phyloP scores from a whole-genome alignment of 768 basidiomycete species.

The Lentinula boryana region DNA sequence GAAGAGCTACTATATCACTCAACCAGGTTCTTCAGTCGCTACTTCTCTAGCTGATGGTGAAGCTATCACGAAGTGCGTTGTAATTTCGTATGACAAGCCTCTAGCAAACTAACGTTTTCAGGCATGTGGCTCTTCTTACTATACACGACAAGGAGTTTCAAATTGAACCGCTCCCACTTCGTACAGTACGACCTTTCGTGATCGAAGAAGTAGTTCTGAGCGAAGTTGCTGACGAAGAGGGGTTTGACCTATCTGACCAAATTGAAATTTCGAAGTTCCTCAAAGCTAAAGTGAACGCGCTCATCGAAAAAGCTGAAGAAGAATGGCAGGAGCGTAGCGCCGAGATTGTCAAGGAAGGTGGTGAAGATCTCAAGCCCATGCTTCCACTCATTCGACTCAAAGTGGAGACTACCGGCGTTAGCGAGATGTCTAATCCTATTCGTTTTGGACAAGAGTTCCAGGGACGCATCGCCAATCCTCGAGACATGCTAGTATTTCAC shows the following conservation, averaged over 20 bases:
- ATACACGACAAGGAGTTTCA: conserved; percentile 87
- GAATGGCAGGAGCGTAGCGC: conserved; percentile 75
- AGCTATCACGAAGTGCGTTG: conserved; percentile 77
- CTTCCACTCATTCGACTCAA: conserved; percentile 85
- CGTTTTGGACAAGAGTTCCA: conserved; percentile 96
- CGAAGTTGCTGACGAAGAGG: conserved; percentile 76
- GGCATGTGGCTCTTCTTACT: conserved; percentile 86
- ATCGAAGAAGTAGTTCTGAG: conserved; percentile 72
- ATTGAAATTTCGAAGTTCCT: conserved; percentile 81
- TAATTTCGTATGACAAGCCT: background rate
- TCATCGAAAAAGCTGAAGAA: conserved; percentile 74
- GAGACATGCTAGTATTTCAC: conserved; percentile 89
- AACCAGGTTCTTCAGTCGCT: conserved; percentile 93
- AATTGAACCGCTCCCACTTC: conserved; percentile 78
- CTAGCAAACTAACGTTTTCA: conserved; percentile 22
- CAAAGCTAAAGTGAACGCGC: conserved; percentile 64
- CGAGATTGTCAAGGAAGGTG: conserved; percentile 53
- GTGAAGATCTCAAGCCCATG: conserved; percentile 60
- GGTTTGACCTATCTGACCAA: conserved; percentile 72
- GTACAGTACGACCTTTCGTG: conserved; percentile 92
- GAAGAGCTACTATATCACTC: conserved; percentile 86
- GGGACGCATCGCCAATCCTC: conserved; percentile 87
- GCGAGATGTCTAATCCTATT: conserved; percentile 91
- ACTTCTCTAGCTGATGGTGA: conserved; percentile 95
- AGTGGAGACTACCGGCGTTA: conserved; percentile 86